Conservation (phyloP, 345 rosid species). For the Linum trigynum region DNA sequence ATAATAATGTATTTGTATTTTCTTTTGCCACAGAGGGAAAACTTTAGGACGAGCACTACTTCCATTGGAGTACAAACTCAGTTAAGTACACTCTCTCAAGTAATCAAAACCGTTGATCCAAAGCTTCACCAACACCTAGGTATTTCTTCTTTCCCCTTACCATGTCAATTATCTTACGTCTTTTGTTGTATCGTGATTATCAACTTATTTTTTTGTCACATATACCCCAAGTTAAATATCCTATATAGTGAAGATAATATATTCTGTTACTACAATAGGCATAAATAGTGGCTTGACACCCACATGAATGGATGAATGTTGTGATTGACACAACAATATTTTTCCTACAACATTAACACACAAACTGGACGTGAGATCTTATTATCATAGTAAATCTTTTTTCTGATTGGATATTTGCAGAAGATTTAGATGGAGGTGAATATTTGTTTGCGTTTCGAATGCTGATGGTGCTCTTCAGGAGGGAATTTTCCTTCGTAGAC, state of each 20-base stretch:
- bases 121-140: constrained; percentile 94
- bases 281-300: too few species aligned
- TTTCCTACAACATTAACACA: too few species aligned
- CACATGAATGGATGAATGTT: too few species aligned
- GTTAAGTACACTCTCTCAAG: constrained; percentile 68
- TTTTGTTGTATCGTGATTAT: too few species aligned
- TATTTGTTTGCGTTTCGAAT: constrained; percentile 89
- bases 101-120: constrained; percentile 77
- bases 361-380: neutral
- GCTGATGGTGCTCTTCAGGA: constrained; percentile 94
- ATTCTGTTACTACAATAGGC: neutral
- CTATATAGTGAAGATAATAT: neutral
- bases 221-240: too few species aligned
- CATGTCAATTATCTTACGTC: neutral
- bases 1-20: neutral
- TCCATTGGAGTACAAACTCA: constrained; percentile 91
- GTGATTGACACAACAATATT: too few species aligned
- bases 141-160: constrained; percentile 17
- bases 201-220: too few species aligned
- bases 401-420: constrained; percentile 33
- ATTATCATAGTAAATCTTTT: constrained; percentile 5
- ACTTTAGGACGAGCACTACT: constrained; percentile 58
- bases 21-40: constrained; percentile 61
- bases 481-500: constrained; percentile 87
- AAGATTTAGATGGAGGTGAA: constrained; percentile 86